phyloP scores from a whole-genome alignment of 2,329 filamentous ascomycete species.

The Monilinia fructigena region DNA sequence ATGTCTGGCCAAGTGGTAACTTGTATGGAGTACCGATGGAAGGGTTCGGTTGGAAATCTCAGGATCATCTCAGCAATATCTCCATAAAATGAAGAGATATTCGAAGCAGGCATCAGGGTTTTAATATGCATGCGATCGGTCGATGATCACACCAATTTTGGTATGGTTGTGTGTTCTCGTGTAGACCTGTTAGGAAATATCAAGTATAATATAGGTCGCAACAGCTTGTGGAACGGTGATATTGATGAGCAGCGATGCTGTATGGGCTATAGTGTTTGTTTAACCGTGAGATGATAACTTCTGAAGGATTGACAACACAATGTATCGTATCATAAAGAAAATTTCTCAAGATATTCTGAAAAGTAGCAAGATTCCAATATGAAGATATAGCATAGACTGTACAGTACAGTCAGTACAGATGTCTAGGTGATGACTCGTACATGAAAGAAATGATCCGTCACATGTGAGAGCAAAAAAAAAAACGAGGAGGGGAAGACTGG shows the following conservation, averaged over 20 bases:
- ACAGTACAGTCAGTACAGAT: background rate
- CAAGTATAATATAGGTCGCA: constrained; percentile 1
- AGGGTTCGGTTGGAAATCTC: constrained; percentile 24
- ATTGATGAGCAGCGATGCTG: background rate
- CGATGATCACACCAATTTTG: constrained; percentile 15
- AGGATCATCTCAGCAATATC: constrained; percentile 21
- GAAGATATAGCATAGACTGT: constrained; percentile 1
- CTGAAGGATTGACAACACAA: background rate
- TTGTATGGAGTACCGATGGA: constrained; percentile 23
- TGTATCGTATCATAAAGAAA: too few species aligned
- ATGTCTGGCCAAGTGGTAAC: constrained; percentile 13
- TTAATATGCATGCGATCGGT: constrained; percentile 20
- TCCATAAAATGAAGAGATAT: constrained; percentile 5
- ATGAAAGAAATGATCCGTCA: background rate
- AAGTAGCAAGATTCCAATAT: background rate
- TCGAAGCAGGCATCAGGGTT: constrained; percentile 19
- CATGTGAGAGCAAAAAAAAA: background rate
- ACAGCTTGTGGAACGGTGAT: constrained; percentile 9
- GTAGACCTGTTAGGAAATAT: constrained; percentile 17
- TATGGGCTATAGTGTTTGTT: background rate
- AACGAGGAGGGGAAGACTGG: background rate
- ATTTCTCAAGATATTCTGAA: too few species aligned
- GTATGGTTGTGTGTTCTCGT: constrained; percentile 2
- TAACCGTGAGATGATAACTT: background rate
- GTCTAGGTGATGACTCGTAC: background rate